Conservation (phyloP, 139 green algal genomes). For the Chlorella sp. region DNA sequence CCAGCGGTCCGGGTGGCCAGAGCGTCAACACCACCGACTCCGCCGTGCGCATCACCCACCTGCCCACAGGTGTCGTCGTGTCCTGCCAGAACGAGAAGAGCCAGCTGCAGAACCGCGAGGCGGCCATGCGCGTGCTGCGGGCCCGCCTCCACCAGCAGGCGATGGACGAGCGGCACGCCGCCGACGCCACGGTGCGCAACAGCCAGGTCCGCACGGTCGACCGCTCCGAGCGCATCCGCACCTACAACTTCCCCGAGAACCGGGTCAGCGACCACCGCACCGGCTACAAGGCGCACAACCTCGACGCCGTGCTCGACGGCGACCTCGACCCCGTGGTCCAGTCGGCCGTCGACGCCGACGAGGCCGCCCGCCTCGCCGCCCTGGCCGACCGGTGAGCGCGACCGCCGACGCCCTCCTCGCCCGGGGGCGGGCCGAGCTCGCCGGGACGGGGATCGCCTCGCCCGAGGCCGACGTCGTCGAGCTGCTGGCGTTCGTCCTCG, state of each 20-base stretch:
- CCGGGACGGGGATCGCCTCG: too few relatives aligned
- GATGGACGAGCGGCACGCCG: conserved; percentile 25
- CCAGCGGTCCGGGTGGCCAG: conserved; percentile 54
- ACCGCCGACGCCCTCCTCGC: too few relatives aligned
- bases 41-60: conserved; percentile 57
- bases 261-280: background rate
- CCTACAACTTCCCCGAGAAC: conserved; percentile 79
- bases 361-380: too few relatives aligned
- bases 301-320: background rate
- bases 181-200: conserved; percentile 29
- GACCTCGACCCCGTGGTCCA: background rate
- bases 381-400: too few relatives aligned
- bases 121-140: conserved; percentile 60
- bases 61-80: conserved; percentile 60
- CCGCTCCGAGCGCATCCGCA: conserved; percentile 87
- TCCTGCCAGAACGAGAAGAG: conserved; percentile 79
- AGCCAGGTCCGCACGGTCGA: conserved; percentile 29
- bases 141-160: conserved; percentile 9
- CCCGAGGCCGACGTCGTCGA: too few relatives aligned
- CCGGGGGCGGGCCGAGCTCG: too few relatives aligned
- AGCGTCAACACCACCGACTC: conserved; percentile 68
- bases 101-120: conserved; percentile 77
- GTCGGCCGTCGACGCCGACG: too few relatives aligned
- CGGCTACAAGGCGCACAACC: background rate
- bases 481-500: too few relatives aligned